These are phyloP conservation scores for Phytopythium vexans DNA, from an alignment of 352 stramenopile species.

Conservation along the genomic window DNA sequence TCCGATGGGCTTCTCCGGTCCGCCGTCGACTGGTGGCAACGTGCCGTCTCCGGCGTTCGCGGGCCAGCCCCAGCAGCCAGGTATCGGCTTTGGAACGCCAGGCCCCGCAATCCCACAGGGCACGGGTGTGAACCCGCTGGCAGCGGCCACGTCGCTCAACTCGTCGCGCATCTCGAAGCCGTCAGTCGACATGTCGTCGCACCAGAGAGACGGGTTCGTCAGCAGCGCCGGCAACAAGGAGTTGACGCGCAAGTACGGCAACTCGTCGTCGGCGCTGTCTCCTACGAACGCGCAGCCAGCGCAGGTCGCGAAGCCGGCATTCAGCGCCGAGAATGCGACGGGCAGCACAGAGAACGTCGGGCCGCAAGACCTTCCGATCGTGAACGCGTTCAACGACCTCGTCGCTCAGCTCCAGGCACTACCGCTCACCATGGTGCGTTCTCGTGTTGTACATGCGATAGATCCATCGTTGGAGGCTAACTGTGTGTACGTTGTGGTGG, in stretches of 20 bases:
- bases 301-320: conserved; percentile 32
- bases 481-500: neutral
- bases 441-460: neutral
- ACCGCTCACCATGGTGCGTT: conserved; percentile 79
- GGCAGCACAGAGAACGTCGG: conserved; percentile 75
- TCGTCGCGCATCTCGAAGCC: conserved; percentile 79
- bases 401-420: conserved; percentile 67
- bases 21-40: conserved; percentile 26
- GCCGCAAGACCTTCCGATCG: conserved; percentile 73
- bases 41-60: conserved; percentile 22
- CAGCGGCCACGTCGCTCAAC: conserved; percentile 40
- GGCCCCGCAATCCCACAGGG: conserved; percentile 49
- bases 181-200: conserved; percentile 77
- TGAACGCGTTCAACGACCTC: conserved; percentile 79
- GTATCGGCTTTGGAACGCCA: conserved; percentile 34
- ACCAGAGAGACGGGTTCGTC: conserved; percentile 83
- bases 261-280: conserved; percentile 63
- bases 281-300: conserved; percentile 19
- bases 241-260: conserved; percentile 85
- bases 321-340: conserved; percentile 39
- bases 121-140: conserved; percentile 69
- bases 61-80: conserved; percentile 26
- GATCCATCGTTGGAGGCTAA: conserved; percentile 1
- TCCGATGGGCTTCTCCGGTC: conserved; percentile 32
- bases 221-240: conserved; percentile 87